Percentiles rank a stretch among this genome's conserved stretches.
These are phyloP conservation scores for Pleurotus cornucopiae DNA, from an alignment of 768 basidiomycete genomes.

Conservation along the genomic window DNA sequence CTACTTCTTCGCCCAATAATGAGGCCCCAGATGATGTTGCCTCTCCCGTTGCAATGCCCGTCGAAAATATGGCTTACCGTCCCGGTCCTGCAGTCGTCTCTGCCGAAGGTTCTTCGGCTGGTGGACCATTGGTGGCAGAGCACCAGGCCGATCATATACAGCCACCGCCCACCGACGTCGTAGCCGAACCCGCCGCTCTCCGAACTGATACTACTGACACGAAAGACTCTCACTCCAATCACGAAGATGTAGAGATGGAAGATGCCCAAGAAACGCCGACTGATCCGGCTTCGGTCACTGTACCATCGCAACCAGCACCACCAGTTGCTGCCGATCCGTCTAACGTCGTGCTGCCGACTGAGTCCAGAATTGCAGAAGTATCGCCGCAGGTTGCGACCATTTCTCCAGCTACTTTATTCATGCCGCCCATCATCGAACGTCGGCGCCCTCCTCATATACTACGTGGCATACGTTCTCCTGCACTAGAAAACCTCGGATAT, in stretches of 20 bases:
- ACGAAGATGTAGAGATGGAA: not conserved
- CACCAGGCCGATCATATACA: too few relatives aligned
- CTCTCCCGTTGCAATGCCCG: not conserved
- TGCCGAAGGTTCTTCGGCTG: too few relatives aligned
- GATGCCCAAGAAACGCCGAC: not conserved
- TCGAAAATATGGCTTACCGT: too few relatives aligned
- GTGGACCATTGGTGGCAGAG: too few relatives aligned
- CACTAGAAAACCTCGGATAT: not conserved
- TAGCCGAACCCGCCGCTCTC: not conserved
- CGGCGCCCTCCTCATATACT: constrained; percentile 20
- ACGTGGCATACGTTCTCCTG: constrained; percentile 19
- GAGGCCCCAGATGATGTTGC: too few relatives aligned
- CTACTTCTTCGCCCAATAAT: too few relatives aligned
- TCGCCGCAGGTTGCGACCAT: constrained; percentile 20
- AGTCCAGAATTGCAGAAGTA: constrained; percentile 16
- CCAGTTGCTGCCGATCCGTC: constrained; percentile 6
- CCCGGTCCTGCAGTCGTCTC: too few relatives aligned
- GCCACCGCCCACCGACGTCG: not conserved
- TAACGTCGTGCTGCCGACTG: too few relatives aligned
- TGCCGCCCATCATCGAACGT: constrained; percentile 33
- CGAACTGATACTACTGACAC: not conserved
- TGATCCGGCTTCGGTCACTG: not conserved
- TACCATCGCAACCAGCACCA: not conserved
- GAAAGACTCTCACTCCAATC: not conserved
- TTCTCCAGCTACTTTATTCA: constrained; percentile 17